These are phyloP conservation scores for Leonotis leonurus DNA, from an alignment of 257 asterid genomes.

Conservation along the genomic window DNA sequence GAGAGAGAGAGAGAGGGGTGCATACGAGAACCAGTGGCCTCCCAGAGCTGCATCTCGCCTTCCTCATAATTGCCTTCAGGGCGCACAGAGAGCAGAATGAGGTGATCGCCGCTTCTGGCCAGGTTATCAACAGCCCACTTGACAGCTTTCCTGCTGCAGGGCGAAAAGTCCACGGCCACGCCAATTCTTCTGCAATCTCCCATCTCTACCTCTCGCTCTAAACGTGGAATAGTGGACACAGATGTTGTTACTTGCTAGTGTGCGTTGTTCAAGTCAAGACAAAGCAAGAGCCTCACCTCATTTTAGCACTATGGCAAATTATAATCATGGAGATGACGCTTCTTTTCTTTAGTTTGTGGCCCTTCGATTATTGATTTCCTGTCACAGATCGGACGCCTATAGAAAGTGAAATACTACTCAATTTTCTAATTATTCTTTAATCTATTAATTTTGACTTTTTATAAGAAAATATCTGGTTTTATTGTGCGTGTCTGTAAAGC, in stretches of 20 bases:
- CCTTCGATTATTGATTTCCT: neutral
- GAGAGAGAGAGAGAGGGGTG: neutral
- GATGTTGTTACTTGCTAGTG: neutral
- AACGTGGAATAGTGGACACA: neutral
- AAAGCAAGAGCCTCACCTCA: too few relatives aligned
- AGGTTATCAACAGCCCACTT: slow-evolving; percentile 72
- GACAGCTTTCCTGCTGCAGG: slow-evolving; percentile 73
- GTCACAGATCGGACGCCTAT: neutral
- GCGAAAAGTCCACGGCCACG: slow-evolving; percentile 84
- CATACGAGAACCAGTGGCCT: slow-evolving; percentile 90
- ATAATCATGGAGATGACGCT: too few relatives aligned
- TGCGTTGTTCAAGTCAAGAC: neutral
- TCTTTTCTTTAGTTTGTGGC: neutral
- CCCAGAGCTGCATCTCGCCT: slow-evolving; percentile 98
- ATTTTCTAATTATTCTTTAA: too few relatives aligned
- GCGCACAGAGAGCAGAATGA: slow-evolving; percentile 50
- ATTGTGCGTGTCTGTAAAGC: neutral
- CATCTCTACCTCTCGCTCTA: slow-evolving; percentile 25
- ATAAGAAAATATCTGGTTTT: neutral
- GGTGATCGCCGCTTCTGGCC: slow-evolving; percentile 65
- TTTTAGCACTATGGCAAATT: neutral
- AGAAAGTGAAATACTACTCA: too few relatives aligned
- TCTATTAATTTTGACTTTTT: neutral
- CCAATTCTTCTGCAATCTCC: slow-evolving; percentile 64
- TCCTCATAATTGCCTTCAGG: slow-evolving; percentile 68